Conservation (phyloP, 2,329 filamentous ascomycete species). For the Botryotinia globosa region DNA sequence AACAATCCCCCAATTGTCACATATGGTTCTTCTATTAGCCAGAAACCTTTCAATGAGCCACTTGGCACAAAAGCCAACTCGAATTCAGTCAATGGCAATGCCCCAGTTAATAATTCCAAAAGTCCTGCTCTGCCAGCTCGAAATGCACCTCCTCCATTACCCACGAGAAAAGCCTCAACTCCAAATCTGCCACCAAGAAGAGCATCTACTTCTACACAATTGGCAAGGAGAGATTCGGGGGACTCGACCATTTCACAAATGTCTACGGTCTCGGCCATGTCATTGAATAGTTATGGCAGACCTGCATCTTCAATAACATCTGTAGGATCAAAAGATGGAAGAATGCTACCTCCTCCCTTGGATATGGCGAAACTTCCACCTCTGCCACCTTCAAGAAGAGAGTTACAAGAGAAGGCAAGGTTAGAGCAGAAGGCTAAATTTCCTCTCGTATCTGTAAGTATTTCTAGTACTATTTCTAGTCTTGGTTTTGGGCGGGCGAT, state of each 20-base stretch:
- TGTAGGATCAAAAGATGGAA: conserved; percentile 43
- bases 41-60: conserved; percentile 33
- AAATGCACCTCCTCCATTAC: conserved; percentile 47
- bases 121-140: conserved; percentile 32
- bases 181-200: conserved; percentile 14
- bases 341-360: conserved; percentile 55
- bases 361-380: conserved; percentile 57
- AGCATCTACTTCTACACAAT: conserved; percentile 32
- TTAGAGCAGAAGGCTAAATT: conserved; percentile 42
- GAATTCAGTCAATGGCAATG: conserved; percentile 34
- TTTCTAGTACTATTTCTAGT: background rate
- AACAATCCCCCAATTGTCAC: conserved; percentile 39
- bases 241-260: conserved; percentile 56
- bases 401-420: conserved; percentile 48
- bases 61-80: conserved; percentile 28
- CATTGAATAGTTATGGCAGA: conserved; percentile 40
- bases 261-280: conserved; percentile 54
- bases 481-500: background rate
- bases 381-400: conserved; percentile 54
- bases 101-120: conserved; percentile 25
- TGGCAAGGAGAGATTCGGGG: conserved; percentile 51
- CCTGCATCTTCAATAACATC: conserved; percentile 49
- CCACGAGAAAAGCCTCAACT: conserved; percentile 48
- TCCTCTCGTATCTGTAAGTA: conserved; percentile 16
- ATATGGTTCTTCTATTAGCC: conserved; percentile 32